Evolutionary conservation across 805 yeast species (phyloP).

Genomic region (Jamesozyma gamospora): DNA sequence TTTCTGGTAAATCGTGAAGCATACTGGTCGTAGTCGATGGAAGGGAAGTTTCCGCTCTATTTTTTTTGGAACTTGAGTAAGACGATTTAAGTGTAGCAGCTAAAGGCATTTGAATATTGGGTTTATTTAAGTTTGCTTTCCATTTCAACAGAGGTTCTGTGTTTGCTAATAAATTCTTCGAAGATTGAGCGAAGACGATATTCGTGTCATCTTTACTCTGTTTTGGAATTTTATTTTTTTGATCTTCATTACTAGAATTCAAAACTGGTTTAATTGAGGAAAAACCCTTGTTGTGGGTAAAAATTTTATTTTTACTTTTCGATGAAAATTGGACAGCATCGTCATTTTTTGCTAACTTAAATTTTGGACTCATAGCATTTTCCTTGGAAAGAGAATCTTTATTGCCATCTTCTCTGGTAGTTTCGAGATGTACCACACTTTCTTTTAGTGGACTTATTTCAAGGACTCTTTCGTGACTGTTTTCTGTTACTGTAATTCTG

Average conservation of each 20-base stretch:
- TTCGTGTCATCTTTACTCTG: too few species aligned
- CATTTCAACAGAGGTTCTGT: too few species aligned
- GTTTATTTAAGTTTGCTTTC: too few species aligned
- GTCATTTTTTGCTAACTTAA: too few species aligned
- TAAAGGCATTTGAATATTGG: background rate
- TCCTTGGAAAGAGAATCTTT: background rate
- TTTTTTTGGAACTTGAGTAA: background rate
- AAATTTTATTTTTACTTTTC: too few species aligned
- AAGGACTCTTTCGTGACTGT: background rate
- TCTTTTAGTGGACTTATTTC: constrained; percentile 1
- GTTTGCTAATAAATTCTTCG: too few species aligned
- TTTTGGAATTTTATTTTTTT: too few species aligned
- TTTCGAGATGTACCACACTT: background rate
- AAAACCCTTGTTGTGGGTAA: background rate
- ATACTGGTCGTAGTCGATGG: background rate
- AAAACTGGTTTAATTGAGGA: too few species aligned
- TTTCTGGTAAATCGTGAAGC: constrained; percentile 13
- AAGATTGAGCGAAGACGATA: too few species aligned
- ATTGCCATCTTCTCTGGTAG: background rate
- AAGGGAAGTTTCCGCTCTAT: background rate
- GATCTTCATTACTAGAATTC: too few species aligned
- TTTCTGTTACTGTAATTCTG: background rate
- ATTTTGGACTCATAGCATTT: background rate
- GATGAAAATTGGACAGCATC: too few species aligned
- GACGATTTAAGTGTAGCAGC: background rate